A percentile compares a stretch with the other conserved stretches of the same genome.
phyloP scores from a whole-genome alignment of 495 filamentous ascomycete genomes.

The Aspergillus saccharolyticus region DNA sequence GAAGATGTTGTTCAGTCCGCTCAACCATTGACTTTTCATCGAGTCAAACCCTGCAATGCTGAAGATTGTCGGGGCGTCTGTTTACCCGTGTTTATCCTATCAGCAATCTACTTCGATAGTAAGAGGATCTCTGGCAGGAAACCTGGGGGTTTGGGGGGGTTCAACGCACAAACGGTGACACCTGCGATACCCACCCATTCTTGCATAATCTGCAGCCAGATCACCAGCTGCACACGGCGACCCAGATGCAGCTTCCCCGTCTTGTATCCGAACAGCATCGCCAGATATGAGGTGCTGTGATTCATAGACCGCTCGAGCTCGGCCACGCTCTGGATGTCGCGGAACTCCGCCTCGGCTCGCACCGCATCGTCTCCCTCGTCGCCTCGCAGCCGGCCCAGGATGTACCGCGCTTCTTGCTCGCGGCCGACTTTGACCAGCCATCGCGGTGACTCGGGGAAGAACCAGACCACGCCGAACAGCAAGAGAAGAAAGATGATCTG shows the following conservation, averaged over 20 bases:
- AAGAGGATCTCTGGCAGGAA: too few relatives aligned
- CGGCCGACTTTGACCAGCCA: slow-evolving; percentile 61
- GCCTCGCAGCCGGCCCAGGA: slow-evolving; percentile 58
- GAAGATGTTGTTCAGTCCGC: slow-evolving; percentile 63
- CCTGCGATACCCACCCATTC: slow-evolving; percentile 71
- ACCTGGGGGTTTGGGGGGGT: too few relatives aligned
- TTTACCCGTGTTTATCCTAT: too few relatives aligned
- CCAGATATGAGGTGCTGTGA: slow-evolving; percentile 49
- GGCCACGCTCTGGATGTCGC: slow-evolving; percentile 55
- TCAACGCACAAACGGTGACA: slow-evolving; percentile 55
- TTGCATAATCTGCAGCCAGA: slow-evolving; percentile 70
- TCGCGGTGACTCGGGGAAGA: slow-evolving; percentile 62
- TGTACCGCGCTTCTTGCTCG: slow-evolving; percentile 56
- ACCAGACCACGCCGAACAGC: slow-evolving; percentile 46
- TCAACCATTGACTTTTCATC: slow-evolving; percentile 60
- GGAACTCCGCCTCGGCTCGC: slow-evolving; percentile 56
- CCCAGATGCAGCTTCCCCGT: slow-evolving; percentile 61
- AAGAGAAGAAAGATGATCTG: slow-evolving; percentile 62
- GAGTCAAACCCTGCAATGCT: slow-evolving; percentile 58
- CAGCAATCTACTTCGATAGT: not conserved
- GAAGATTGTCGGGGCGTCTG: slow-evolving; percentile 60
- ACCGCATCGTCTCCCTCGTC: slow-evolving; percentile 47
- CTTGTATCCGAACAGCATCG: slow-evolving; percentile 60
- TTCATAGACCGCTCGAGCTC: slow-evolving; percentile 51
- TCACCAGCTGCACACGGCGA: slow-evolving; percentile 61